These are phyloP conservation scores for Aspergillus ustus DNA, from an alignment of 2,329 filamentous ascomycete genomes.

Conservation along the genomic window DNA sequence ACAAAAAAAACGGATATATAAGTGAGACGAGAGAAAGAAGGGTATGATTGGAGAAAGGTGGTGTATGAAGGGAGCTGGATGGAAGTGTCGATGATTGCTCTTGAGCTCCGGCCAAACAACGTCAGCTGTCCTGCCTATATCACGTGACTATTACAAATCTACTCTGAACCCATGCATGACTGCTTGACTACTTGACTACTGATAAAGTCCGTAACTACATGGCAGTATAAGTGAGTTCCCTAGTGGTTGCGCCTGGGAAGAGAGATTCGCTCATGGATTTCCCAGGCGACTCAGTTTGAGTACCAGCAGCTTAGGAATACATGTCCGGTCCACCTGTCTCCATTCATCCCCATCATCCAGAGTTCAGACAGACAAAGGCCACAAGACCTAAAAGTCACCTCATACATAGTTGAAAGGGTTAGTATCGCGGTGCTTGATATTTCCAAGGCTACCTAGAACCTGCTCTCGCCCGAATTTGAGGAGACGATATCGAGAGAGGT, in stretches of 20 bases:
- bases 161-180: neutral
- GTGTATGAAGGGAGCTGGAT: constrained; percentile 20
- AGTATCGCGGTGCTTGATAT: neutral
- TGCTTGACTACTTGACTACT: neutral
- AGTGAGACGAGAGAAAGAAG: constrained; percentile 17
- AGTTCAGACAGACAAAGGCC: neutral
- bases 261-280: neutral
- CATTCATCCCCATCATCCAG: neutral
- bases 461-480: constrained; percentile 62
- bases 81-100: constrained; percentile 21
- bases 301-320: neutral
- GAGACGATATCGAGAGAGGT: constrained; percentile 73
- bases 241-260: neutral
- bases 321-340: neutral
- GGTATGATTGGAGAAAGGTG: constrained; percentile 17
- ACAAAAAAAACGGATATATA: constrained; percentile 14
- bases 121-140: constrained; percentile 36
- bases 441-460: constrained; percentile 40
- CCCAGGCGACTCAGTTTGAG: neutral
- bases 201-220: neutral
- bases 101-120: constrained; percentile 42
- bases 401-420: constrained; percentile 25
- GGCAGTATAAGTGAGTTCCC: neutral
- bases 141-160: constrained; percentile 36
- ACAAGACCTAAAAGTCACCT: neutral